These are phyloP conservation scores for Echria macrotheca DNA, from an alignment of 495 filamentous ascomycete species.

Conservation along the genomic window DNA sequence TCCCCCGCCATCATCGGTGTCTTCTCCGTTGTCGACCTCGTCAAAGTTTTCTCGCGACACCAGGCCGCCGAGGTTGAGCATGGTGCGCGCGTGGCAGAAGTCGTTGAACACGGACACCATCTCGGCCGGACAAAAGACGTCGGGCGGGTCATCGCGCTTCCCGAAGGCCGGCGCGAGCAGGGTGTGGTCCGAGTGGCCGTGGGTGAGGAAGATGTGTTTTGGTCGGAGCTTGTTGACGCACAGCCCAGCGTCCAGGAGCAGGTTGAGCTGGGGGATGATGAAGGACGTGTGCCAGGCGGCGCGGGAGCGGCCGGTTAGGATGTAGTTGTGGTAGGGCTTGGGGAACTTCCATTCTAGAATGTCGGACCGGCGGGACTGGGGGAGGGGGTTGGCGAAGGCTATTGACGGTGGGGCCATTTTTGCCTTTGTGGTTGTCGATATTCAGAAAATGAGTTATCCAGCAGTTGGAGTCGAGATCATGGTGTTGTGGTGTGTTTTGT, in stretches of 20 bases:
- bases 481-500: neutral
- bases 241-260: slow-evolving; percentile 35
- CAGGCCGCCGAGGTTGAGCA: slow-evolving; percentile 25
- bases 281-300: slow-evolving; percentile 42
- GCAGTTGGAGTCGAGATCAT: neutral
- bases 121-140: slow-evolving; percentile 30
- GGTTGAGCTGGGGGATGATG: slow-evolving; percentile 33
- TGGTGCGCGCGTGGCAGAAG: slow-evolving; percentile 24
- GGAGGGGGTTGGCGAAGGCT: slow-evolving; percentile 30
- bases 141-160: slow-evolving; percentile 28
- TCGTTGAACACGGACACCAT: slow-evolving; percentile 25
- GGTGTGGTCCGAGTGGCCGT: slow-evolving; percentile 38
- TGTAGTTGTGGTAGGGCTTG: slow-evolving; percentile 27
- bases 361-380: slow-evolving; percentile 31
- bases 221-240: slow-evolving; percentile 31
- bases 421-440: too few species aligned
- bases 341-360: slow-evolving; percentile 36
- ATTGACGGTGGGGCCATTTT: neutral
- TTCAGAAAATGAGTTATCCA: neutral
- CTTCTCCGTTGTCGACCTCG: neutral
- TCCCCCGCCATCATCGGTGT: neutral
- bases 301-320: slow-evolving; percentile 33
- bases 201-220: slow-evolving; percentile 39
- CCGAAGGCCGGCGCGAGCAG: slow-evolving; percentile 28
- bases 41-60: slow-evolving; percentile 6